Evolutionary conservation across 208 protist genomes (phyloP), one percentile per base, ranked within the genome.

Genomic region (Acanthamoeba polyphaga): DNA sequence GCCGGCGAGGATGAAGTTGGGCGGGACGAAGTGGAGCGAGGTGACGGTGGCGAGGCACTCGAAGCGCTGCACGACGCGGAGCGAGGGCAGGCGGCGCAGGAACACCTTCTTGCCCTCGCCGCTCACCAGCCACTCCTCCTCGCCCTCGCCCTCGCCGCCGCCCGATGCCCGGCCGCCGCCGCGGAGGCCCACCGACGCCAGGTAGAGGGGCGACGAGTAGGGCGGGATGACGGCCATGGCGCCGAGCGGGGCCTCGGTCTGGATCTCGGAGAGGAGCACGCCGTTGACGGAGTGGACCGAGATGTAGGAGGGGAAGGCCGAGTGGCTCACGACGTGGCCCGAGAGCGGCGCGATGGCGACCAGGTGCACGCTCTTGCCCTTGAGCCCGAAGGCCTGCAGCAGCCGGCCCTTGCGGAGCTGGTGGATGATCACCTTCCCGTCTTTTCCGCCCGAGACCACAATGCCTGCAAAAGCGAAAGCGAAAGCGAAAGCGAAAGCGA

Each of bases 211-310:
- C 34, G 88, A 53, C 32, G 88, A 93, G 49, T 58, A 43, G 82
- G 53, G 49, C 68, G 55, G 55, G 49, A 72, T 96, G 43, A 97
- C 93, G 1, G 82, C 80, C 53, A 98, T 97, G 17, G 64, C 58
- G 22, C 90, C n/a, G 34, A 98, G 85, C 38, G 70, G 10, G 62
- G 93, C 34, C n/a, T 70, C 88, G 34, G 38, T 97, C 58, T n/a
- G 93, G 64, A 55, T 95, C 74, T 15, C 78, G 22, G 93, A 62
- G 6, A 98, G 92, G 6, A 97, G 60, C 76, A 96, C 55, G n/a
- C 97, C 97, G 95, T 97, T 97, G 17, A 98, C 88, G 55, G 43
- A 94, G 64, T 97, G 97, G 1, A 98, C 76, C 80, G 94, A 97
- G 1, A 98, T 60, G 66, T 78, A 93, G 27, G 88, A 80, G 12